A percentile compares a stretch with the other conserved stretches of the same genome.
Evolutionary conservation across 2,329 filamentous ascomycete genomes (phyloP).

Genomic region (Microsporum canis): DNA sequence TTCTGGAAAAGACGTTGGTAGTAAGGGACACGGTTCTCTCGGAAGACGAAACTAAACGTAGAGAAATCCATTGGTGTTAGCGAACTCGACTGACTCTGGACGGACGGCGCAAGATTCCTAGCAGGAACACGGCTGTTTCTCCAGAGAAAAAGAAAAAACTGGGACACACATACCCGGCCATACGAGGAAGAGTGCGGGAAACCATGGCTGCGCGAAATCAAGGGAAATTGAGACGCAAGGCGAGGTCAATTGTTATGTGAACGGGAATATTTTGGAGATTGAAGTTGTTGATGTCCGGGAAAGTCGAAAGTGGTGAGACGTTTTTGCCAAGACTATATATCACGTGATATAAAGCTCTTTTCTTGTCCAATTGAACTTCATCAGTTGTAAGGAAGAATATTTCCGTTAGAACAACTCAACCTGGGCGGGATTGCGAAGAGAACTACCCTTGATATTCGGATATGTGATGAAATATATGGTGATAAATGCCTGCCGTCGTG

Average conservation of each 20-base stretch:
- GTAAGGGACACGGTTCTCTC: conserved; percentile 55
- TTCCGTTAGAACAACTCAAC: neutral
- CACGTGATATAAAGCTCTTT: conserved; percentile 3
- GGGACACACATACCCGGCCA: conserved; percentile 32
- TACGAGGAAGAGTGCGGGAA: conserved; percentile 33
- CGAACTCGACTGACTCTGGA: neutral
- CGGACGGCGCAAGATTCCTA: neutral
- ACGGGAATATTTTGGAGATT: conserved; percentile 3
- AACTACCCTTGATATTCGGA: neutral
- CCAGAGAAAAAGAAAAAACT: neutral
- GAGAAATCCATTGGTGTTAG: neutral
- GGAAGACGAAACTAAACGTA: conserved; percentile 42
- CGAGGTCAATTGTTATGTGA: conserved; percentile 18
- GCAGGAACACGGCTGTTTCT: neutral
- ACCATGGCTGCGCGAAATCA: conserved; percentile 27
- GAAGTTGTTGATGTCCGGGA: neutral
- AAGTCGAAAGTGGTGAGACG: neutral
- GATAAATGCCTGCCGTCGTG: neutral
- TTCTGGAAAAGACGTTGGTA: conserved; percentile 58
- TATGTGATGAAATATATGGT: neutral
- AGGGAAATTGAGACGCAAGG: conserved; percentile 4
- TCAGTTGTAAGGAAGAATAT: neutral
- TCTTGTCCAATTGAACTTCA: neutral
- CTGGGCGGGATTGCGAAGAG: neutral
- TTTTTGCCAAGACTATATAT: neutral